Conservation (phyloP, 306 rosid genomes). For the Corylus americana region DNA sequence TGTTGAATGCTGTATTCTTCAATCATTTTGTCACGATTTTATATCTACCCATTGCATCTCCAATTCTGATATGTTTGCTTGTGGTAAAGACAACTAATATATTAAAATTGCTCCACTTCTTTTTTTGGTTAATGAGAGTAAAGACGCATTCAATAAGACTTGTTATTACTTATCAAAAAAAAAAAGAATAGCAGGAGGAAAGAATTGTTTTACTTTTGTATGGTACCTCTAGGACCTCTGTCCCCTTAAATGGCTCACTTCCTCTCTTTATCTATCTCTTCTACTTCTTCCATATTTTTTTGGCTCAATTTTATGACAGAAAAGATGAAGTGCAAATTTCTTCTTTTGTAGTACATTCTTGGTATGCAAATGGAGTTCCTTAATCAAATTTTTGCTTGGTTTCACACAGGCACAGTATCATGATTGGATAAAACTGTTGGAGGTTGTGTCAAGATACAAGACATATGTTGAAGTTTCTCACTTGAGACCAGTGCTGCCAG, state of each 20-base stretch:
- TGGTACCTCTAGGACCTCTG: neutral
- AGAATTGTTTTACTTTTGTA: neutral
- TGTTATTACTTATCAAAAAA: too few species aligned
- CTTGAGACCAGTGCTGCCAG: conserved; percentile 74
- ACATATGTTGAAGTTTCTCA: conserved; percentile 78
- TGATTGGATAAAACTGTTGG: conserved; percentile 92
- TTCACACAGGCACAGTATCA: conserved; percentile 69
- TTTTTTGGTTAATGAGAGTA: neutral
- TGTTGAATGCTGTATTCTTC: conserved; percentile 26
- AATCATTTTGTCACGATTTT: neutral
- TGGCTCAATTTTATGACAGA: neutral
- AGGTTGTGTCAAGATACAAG: conserved; percentile 86
- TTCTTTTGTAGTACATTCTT: neutral
- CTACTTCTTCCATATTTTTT: neutral
- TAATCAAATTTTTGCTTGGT: conserved; percentile 8
- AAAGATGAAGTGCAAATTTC: neutral
- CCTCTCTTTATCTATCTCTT: neutral
- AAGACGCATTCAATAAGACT: too few species aligned
- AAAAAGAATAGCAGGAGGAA: neutral
- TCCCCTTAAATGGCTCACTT: neutral
- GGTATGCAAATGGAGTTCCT: conserved; percentile 4
- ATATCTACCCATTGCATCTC: neutral
- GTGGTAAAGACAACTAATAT: neutral
- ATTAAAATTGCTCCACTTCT: too few species aligned
- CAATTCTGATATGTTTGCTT: neutral